Base-by-base conservation (phyloP, 2,329 filamentous ascomycete species). In the Elsinoe arachidis region DNA sequence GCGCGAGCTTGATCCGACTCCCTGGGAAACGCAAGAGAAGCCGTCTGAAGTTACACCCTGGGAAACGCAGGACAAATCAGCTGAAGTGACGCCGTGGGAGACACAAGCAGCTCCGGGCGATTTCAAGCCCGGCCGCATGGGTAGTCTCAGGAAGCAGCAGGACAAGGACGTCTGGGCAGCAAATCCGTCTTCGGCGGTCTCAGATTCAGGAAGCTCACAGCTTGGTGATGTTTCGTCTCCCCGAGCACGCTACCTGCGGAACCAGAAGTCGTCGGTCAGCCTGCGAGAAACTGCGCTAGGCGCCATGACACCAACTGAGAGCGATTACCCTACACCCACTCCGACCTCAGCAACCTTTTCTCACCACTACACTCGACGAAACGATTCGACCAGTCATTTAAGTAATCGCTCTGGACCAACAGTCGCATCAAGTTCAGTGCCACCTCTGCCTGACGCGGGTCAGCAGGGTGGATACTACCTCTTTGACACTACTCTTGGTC, bases 341-440 rank as follows among this genome's bases (percentile, higher is more conserved):
- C 60, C 60, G 4, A 56, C 59, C 21, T 60, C 58, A n/a, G 52
- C 58, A 12, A 44, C 57, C 6, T 59, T 58, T n/a, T 38, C 38
- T 4, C 30, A 53, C 5, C 49, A 41, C 23, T 56, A 56, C 54
- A 49, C 54, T 21, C 39, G 41, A 2, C 39, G 54, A n/a, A 56
- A 56, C 23, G 54, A 56, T 19, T 56, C 54, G n/a, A 56, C 54
- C 14, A 56, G 54, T 38, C 54, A 55, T 59, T 63, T 35, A 70
- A 88, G 51, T 83, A 87, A 6, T 74, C 82, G 21, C 85, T 88
- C 9, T 89, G 87, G 1, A 85, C 87, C 11, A 79, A 84, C 37
- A 78, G 80, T 0, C 11, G 39, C 54, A 11, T 46, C 39, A 2
- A 46, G 54, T 65, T 69, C 51, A 63, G 67, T 15, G 63, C 63